Base-by-base conservation (phyloP, 1,139 yeast species). In the Geotrichum phurueaensis region DNA sequence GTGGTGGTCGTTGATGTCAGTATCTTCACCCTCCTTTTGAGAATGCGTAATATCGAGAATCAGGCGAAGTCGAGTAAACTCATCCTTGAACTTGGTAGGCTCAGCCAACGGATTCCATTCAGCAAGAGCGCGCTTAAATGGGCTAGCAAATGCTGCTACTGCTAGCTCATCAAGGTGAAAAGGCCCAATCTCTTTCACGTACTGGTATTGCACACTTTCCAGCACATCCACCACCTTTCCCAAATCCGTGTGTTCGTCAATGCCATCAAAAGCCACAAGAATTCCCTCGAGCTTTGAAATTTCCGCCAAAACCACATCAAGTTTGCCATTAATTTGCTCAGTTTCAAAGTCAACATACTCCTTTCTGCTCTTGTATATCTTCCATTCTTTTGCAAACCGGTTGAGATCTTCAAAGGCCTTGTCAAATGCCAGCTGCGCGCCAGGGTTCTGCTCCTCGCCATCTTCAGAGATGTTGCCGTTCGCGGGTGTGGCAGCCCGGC, bases 21-120 rank as follows among this genome's bases (percentile, higher is more conserved):
- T 22, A 56, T 20, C 54, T 43, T 54, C 56, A n/a, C 13, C 50
- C 43, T 54, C 47, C 39, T 49, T 31, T 52, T 52, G 18, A 48
- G 60, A 29, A 0, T 51, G 51, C 6, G 58, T 57, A 7, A 65
- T 62, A 10, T 65, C 63, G 2, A 74, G 62, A 3, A 71, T 36
- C 0, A 61, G 43, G 13, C 67, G 67, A 73, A 75, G 73, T 3
- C 64, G 62, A 0, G 64, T 22, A 20, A 79, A 63, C 15, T 64
- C 62, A 13, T 71, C 73, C 1, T 71, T 61, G 51, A 70, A 66
- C 20, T 55, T 58, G 0, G 63, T 64, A 2, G 78, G 67, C n/a
- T 77, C 67, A 13, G 70, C 67, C 2, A 71, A 62, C 0, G 80
- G 78, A 53, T 75, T 69, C 82, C 84, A 80, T 1, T 58, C 13